Evolutionary conservation across 208 protist genomes (phyloP).

Genomic region (Wallacemonas collosoma): DNA sequence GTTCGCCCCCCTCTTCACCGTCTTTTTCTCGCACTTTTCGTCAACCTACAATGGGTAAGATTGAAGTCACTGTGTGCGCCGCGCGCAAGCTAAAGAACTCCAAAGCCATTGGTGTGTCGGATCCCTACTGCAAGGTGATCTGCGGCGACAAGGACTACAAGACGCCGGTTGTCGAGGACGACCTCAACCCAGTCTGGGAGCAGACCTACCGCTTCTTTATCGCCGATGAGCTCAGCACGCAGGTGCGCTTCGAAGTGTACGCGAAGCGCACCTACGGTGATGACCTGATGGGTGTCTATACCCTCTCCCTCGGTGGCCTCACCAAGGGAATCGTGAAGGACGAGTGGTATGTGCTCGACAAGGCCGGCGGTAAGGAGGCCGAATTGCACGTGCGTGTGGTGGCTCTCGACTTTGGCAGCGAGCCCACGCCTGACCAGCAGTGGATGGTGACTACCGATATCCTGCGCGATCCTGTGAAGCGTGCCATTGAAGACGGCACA

Average conservation of each 20-base stretch:
- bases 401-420: conserved; percentile 38
- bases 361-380: conserved; percentile 33
- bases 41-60: conserved; percentile 53
- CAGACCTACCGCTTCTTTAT: conserved; percentile 75
- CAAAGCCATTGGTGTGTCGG: conserved; percentile 44
- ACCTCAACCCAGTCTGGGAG: conserved; percentile 59
- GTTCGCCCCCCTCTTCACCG: no score
- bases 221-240: conserved; percentile 48
- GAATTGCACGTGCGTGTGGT: conserved; percentile 71
- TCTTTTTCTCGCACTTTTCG: conserved; percentile 29
- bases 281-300: conserved; percentile 68
- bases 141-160: conserved; percentile 59
- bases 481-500: conserved; percentile 41
- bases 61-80: conserved; percentile 70
- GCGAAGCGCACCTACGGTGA: conserved; percentile 58
- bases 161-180: conserved; percentile 62
- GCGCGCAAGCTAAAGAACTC: conserved; percentile 59
- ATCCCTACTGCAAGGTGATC: conserved; percentile 66
- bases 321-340: conserved; percentile 67
- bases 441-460: conserved; percentile 77
- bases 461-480: conserved; percentile 44
- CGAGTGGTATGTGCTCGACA: conserved; percentile 66
- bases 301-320: conserved; percentile 47
- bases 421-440: conserved; percentile 23
- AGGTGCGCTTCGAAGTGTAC: conserved; percentile 71